These are phyloP conservation scores for Tetrapyrgos nigripes DNA, from an alignment of 1,284 basidiomycete species.

Conservation along the genomic window DNA sequence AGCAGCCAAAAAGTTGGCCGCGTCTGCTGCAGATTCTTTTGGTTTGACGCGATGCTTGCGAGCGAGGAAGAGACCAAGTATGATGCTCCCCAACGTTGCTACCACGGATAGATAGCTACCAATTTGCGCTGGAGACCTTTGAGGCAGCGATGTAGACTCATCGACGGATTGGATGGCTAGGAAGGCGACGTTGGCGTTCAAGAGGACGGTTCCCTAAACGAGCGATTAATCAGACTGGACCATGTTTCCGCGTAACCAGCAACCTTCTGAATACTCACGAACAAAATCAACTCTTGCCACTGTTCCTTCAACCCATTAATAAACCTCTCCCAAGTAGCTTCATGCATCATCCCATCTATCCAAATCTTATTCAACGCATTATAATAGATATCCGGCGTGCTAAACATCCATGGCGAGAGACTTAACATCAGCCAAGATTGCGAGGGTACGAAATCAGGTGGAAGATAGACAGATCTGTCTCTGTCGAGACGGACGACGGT, in stretches of 20 bases:
- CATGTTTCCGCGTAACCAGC: conserved; percentile 17
- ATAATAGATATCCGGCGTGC: conserved; percentile 45
- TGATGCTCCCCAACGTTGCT: conserved; percentile 42
- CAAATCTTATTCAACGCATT: conserved; percentile 40
- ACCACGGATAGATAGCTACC: conserved; percentile 46
- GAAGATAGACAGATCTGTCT: conserved; percentile 44
- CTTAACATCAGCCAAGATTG: conserved; percentile 22
- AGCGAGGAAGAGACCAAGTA: conserved; percentile 45
- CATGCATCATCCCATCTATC: conserved; percentile 46
- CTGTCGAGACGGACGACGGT: conserved; percentile 54
- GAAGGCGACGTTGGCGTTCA: conserved; percentile 49
- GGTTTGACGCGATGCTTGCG: conserved; percentile 46
- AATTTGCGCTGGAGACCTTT: conserved; percentile 39
- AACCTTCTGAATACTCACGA: conserved; percentile 47
- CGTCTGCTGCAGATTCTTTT: conserved; percentile 35
- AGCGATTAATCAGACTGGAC: not conserved
- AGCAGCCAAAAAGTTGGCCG: conserved; percentile 1
- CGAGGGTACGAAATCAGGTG: conserved; percentile 17
- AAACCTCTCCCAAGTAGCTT: conserved; percentile 44
- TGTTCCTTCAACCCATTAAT: conserved; percentile 51
- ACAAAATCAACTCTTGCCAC: conserved; percentile 56
- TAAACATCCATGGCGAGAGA: conserved; percentile 45
- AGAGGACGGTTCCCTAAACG: conserved; percentile 45
- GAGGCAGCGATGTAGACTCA: conserved; percentile 23
- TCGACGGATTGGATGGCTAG: conserved; percentile 45